These are phyloP conservation scores for Naganishia sp. DNA, from an alignment of 1,284 basidiomycete genomes.

Conservation along the genomic window DNA sequence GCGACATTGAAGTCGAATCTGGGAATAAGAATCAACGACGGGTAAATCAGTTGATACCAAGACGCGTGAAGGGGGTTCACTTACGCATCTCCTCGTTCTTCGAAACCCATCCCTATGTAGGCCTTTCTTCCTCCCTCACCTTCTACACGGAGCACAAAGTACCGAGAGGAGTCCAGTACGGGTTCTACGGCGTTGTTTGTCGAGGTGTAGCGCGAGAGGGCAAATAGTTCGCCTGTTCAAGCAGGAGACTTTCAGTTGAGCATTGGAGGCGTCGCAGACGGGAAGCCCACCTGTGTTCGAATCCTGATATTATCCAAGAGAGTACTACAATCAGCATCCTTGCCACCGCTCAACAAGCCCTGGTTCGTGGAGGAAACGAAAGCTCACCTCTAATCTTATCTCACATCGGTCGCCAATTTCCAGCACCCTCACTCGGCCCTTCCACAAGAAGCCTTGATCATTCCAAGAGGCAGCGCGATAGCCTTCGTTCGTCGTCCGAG, in stretches of 20 bases:
- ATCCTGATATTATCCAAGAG: not conserved
- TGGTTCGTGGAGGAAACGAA: not conserved
- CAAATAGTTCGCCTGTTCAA: slow-evolving; percentile 65
- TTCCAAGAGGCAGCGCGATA: slow-evolving; percentile 55
- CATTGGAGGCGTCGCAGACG: not conserved
- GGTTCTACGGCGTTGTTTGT: slow-evolving; percentile 82
- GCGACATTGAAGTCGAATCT: slow-evolving; percentile 62
- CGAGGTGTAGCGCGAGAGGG: slow-evolving; percentile 81
- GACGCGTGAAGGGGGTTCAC: slow-evolving; percentile 21
- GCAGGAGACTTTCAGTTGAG: not conserved
- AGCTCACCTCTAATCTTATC: slow-evolving; percentile 49
- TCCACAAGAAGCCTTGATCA: slow-evolving; percentile 52
- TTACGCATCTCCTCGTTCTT: slow-evolving; percentile 85
- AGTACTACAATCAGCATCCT: not conserved
- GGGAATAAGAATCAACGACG: not conserved
- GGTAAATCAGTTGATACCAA: not conserved
- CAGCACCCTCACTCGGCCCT: slow-evolving; percentile 52
- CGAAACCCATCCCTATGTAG: slow-evolving; percentile 91
- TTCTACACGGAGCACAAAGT: slow-evolving; percentile 91
- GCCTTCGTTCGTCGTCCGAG: slow-evolving; percentile 50
- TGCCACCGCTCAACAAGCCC: not conserved
- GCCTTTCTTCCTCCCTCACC: slow-evolving; percentile 77
- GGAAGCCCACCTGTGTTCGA: not conserved
- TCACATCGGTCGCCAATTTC: slow-evolving; percentile 50
- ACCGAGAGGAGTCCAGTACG: slow-evolving; percentile 92